These are phyloP conservation scores for Yamadazyma diddensiae DNA, from an alignment of 1,139 yeast genomes.

Conservation along the genomic window DNA sequence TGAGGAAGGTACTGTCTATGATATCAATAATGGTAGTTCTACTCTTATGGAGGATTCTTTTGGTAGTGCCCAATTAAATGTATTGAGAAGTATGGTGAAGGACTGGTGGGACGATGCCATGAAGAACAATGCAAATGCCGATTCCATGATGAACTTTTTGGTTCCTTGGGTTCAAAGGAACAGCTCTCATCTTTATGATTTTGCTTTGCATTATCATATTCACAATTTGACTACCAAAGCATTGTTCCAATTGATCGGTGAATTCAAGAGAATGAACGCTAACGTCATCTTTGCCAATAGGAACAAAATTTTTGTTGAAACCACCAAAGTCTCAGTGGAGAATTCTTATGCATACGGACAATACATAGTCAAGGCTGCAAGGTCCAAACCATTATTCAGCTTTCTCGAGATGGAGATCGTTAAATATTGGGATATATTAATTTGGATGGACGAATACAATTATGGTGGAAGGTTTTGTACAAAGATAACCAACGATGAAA, in stretches of 20 bases:
- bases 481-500: constrained; percentile 53
- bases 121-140: constrained; percentile 68
- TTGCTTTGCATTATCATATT: constrained; percentile 78
- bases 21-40: constrained; percentile 45
- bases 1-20: constrained; percentile 44
- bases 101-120: constrained; percentile 96
- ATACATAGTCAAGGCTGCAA: constrained; percentile 72
- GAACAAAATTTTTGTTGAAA: constrained; percentile 64
- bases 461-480: constrained; percentile 80
- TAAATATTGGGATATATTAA: constrained; percentile 83
- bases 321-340: constrained; percentile 76
- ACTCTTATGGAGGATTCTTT: constrained; percentile 75
- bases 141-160: constrained; percentile 77
- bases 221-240: constrained; percentile 86
- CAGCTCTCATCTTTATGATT: constrained; percentile 71
- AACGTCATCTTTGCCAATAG: constrained; percentile 78
- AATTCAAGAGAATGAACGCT: constrained; percentile 76
- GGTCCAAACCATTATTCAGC: constrained; percentile 79
- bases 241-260: constrained; percentile 75
- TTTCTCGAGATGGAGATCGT: constrained; percentile 73
- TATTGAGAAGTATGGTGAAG: constrained; percentile 72
- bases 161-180: constrained; percentile 86
- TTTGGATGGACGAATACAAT: constrained; percentile 95
- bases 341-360: constrained; percentile 94
- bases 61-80: constrained; percentile 69